These are phyloP conservation scores for Aspergillus sp. DNA, from an alignment of 2,329 filamentous ascomycete species.

Conservation along the genomic window DNA sequence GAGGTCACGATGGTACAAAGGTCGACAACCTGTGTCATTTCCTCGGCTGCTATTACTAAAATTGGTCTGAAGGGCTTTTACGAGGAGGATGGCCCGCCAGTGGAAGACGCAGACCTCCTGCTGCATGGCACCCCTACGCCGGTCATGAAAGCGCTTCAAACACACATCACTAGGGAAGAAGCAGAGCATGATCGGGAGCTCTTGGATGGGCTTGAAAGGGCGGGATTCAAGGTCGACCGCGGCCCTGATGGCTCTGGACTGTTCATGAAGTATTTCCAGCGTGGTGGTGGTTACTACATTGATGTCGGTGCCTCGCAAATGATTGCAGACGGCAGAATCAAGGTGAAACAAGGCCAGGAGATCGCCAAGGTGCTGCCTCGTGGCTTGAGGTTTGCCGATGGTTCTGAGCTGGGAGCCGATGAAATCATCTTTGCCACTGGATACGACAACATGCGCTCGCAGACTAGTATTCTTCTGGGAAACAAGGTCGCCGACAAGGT, in stretches of 20 bases:
- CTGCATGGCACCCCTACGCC: constrained; percentile 59
- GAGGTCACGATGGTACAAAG: constrained; percentile 70
- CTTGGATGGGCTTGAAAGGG: constrained; percentile 51
- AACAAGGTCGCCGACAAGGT: constrained; percentile 60
- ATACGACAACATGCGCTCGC: constrained; percentile 68
- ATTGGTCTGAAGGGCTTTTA: constrained; percentile 55
- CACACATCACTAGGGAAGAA: constrained; percentile 43
- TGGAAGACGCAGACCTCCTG: constrained; percentile 66
- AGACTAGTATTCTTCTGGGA: constrained; percentile 62
- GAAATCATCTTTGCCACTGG: constrained; percentile 61
- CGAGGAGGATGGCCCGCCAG: constrained; percentile 52
- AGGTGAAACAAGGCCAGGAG: constrained; percentile 63
- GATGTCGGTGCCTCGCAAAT: constrained; percentile 64
- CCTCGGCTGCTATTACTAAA: constrained; percentile 53
- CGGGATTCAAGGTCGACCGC: constrained; percentile 61
- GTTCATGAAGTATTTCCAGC: constrained; percentile 63
- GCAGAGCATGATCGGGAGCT: constrained; percentile 36
- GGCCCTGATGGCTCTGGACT: constrained; percentile 60
- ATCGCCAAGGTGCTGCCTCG: constrained; percentile 53
- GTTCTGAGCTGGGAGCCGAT: constrained; percentile 59
- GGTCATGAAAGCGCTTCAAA: constrained; percentile 61
- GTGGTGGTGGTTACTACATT: constrained; percentile 70
- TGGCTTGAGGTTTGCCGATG: constrained; percentile 57
- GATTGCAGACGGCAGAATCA: constrained; percentile 64
- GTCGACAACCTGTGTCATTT: constrained; percentile 64